These are phyloP conservation scores for Thamnidium elegans DNA, from an alignment of 192 early-diverging fungal genomes.

Conservation along the genomic window DNA sequence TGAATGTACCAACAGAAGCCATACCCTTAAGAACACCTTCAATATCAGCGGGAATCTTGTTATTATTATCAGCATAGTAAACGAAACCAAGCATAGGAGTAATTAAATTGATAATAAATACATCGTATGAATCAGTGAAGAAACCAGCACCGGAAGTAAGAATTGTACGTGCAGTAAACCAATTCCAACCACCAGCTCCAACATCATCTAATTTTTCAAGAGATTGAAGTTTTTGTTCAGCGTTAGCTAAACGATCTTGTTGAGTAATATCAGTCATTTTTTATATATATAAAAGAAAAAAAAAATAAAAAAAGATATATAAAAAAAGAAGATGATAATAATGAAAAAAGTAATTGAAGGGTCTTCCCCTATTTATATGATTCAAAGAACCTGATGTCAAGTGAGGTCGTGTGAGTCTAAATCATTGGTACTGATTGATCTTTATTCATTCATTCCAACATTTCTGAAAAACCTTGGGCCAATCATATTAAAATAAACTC, in stretches of 20 bases:
- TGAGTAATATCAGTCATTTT: slow-evolving; percentile 17
- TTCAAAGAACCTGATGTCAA: slow-evolving; percentile 6
- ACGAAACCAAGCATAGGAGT: slow-evolving; percentile 83
- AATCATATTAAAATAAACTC: background rate
- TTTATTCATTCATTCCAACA: background rate
- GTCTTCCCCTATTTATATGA: slow-evolving; percentile 3
- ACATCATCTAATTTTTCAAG: slow-evolving; percentile 29
- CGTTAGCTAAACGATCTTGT: slow-evolving; percentile 17
- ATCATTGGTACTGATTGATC: slow-evolving; percentile 1
- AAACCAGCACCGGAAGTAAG: slow-evolving; percentile 74
- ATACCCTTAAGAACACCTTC: slow-evolving; percentile 84
- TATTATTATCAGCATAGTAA: slow-evolving; percentile 51
- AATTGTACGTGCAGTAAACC: slow-evolving; percentile 70
- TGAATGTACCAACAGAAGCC: slow-evolving; percentile 77
- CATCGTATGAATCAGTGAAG: slow-evolving; percentile 95
- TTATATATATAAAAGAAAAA: background rate
- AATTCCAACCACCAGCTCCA: slow-evolving; percentile 37
- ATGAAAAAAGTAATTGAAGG: slow-evolving; percentile 8
- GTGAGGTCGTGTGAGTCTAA: slow-evolving; percentile 22
- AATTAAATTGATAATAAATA: slow-evolving; percentile 89
- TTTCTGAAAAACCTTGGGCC: background rate
- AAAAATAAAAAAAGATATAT: slow-evolving; percentile 7
- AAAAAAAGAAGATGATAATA: background rate
- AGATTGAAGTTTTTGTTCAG: slow-evolving; percentile 24
- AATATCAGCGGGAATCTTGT: slow-evolving; percentile 62